Evolutionary conservation across 148 eudicot species (phyloP).

Genomic region (Pouteria glomerata): DNA sequence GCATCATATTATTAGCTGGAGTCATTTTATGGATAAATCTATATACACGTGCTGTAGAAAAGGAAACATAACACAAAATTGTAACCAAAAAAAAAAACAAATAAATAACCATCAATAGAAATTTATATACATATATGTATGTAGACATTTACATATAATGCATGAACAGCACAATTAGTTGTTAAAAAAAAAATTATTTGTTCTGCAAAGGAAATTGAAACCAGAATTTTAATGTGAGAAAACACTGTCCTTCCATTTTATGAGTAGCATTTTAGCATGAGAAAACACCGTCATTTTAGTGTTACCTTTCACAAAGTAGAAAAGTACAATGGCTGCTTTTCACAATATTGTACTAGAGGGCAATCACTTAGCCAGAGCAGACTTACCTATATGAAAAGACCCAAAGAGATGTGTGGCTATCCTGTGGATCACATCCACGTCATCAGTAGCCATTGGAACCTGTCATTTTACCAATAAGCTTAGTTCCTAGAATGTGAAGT

Average conservation of each 20-base stretch:
- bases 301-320: background rate
- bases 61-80: background rate
- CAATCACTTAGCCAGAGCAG: background rate
- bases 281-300: no score
- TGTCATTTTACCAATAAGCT: slow-evolving; percentile 19
- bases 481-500: slow-evolving; percentile 8
- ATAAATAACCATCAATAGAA: no score
- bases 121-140: no score
- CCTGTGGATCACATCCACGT: slow-evolving; percentile 69
- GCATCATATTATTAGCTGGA: slow-evolving; percentile 3
- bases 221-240: no score
- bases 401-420: slow-evolving; percentile 68
- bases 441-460: slow-evolving; percentile 90
- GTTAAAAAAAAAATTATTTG: no score
- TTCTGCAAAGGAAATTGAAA: no score
- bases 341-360: background rate
- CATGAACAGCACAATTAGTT: no score
- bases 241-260: no score
- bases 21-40: background rate
- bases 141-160: no score
- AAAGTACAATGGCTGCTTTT: background rate
- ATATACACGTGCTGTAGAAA: background rate
- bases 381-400: slow-evolving; percentile 60
- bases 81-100: no score
- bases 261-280: no score